Evolutionary conservation across 2,329 filamentous ascomycete genomes (phyloP).

Genomic region (Cercospora nicotianae): DNA sequence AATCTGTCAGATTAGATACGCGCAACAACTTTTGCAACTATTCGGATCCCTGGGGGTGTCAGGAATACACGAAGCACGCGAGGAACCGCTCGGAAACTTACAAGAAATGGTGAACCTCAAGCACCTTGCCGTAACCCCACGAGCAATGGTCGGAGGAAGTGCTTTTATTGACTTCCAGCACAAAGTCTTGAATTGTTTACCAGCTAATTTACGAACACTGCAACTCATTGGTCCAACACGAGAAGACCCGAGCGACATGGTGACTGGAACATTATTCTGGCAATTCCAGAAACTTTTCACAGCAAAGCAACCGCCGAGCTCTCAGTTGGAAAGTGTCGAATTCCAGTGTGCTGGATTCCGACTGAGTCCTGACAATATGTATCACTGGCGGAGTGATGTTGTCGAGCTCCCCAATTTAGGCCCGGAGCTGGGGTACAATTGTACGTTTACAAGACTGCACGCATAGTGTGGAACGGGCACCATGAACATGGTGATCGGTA

Average conservation of each 20-base stretch:
- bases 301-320: neutral
- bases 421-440: neutral
- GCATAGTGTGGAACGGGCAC: neutral
- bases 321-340: neutral
- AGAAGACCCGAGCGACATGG: slow-evolving; percentile 1
- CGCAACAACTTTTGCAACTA: slow-evolving; percentile 10
- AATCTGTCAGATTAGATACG: slow-evolving; percentile 13
- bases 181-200: neutral
- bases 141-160: slow-evolving; percentile 7
- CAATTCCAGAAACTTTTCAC: neutral
- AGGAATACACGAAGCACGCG: slow-evolving; percentile 7
- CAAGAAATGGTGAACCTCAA: slow-evolving; percentile 1
- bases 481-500: neutral
- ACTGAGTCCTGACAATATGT: neutral
- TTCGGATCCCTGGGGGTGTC: neutral
- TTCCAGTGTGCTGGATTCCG: neutral
- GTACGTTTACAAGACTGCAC: neutral
- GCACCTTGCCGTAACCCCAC: slow-evolving; percentile 7
- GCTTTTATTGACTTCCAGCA: neutral
- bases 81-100: slow-evolving; percentile 7
- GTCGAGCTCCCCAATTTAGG: neutral
- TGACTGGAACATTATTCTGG: neutral
- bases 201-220: neutral
- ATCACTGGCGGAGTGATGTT: neutral
- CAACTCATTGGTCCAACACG: slow-evolving; percentile 6